Base-by-base conservation (phyloP, 331 rosid genomes). In the Malus hybrid region DNA sequence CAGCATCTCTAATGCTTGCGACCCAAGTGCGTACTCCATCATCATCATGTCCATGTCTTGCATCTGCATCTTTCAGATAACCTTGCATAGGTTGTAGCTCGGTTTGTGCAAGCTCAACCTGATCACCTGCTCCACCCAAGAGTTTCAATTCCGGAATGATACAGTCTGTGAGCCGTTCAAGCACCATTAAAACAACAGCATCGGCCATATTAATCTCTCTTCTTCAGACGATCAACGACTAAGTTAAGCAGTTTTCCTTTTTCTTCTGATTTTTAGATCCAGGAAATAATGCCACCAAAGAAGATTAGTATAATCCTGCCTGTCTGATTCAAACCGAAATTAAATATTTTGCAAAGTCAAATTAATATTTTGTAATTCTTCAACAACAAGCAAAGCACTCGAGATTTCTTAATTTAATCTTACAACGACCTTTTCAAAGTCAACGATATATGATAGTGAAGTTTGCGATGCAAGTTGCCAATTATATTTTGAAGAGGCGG, bases 31-130 rank as follows among this genome's bases (percentile, higher is more conserved):
- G 68, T 14, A 53, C 75, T 1, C 18, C 63, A 7, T 20, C 64
- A 20, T 32, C 22, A 3, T 73, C 57, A 18, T 44, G 64, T 3
- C 22, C 39, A 6, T 20, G 22, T 10, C 55, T 73, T 32, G 69
- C 9, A 42, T 73, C 75, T 36, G 82, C 82, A 42, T 79, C 82
- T 44, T 58, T 67, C 29, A 79, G 44, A 30, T 66, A 79, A 14
- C 64, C 56, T 0, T 7, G 55, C 56, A 79, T 20, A 56, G 33
- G 5, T 5, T 30, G 55, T 13, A 73, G 78, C 70, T 79, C 36
- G 16, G 18, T 10, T 15, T 7, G 29, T n/a, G 67, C 73, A n/a
- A 19, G 50, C 75, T 28, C 18, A 10, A 70, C 62, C 15, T 50
- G 28, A 50, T 28, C 13, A 18, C 73, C 6, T 1, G 6, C 74